Conservation (phyloP, 805 yeast genomes). For the Candida rishiriensis region DNA sequence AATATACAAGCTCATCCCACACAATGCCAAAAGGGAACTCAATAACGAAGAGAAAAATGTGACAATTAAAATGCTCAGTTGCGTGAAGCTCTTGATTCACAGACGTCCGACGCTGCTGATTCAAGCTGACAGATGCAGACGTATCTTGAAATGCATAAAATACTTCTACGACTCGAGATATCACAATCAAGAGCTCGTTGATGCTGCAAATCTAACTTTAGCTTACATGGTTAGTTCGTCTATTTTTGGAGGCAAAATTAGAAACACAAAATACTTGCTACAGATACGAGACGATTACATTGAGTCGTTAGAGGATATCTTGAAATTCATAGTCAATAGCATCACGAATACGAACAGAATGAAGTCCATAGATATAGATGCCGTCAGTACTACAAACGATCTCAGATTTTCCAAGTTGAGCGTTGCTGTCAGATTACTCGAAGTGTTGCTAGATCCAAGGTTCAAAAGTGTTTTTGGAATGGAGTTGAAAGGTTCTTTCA, state of each 20-base stretch:
- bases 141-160: slow-evolving; percentile 16
- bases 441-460: slow-evolving; percentile 22
- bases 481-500: slow-evolving; percentile 16
- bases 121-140: slow-evolving; percentile 18
- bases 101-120: slow-evolving; percentile 23
- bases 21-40: slow-evolving; percentile 14
- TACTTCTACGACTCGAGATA: slow-evolving; percentile 24
- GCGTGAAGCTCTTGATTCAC: slow-evolving; percentile 19
- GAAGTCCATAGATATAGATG: slow-evolving; percentile 13
- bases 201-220: slow-evolving; percentile 18
- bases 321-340: slow-evolving; percentile 20
- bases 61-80: slow-evolving; percentile 26
- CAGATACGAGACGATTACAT: slow-evolving; percentile 19
- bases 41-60: slow-evolving; percentile 15
- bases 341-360: slow-evolving; percentile 21
- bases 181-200: slow-evolving; percentile 18
- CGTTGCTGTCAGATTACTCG: slow-evolving; percentile 21
- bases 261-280: slow-evolving; percentile 19
- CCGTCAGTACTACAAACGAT: slow-evolving; percentile 15
- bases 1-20: slow-evolving; percentile 25
- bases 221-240: slow-evolving; percentile 19
- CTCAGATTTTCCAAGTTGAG: slow-evolving; percentile 24
- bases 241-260: slow-evolving; percentile 18
- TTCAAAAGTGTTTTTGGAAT: slow-evolving; percentile 16
- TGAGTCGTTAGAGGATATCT: slow-evolving; percentile 17